Evolutionary conservation across 805 yeast genomes (phyloP).

Genomic region (Metschnikowia chrysomelidarum): DNA sequence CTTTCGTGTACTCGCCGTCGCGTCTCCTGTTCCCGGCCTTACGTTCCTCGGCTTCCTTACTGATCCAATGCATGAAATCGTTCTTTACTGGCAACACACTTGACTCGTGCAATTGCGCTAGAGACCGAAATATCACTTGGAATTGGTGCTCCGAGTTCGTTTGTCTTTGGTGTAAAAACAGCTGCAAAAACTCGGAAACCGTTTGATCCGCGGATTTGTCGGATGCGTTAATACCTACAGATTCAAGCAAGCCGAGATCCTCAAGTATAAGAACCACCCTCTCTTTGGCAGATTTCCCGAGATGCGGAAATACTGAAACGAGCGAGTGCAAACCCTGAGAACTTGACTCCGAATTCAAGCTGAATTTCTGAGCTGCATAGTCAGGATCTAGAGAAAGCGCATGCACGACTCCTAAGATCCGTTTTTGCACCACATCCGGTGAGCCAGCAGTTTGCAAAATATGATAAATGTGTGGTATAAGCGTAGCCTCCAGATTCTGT

Average conservation of each 20-base stretch:
- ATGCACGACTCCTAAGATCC: conserved; percentile 52
- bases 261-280: conserved; percentile 47
- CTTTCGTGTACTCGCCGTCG: conserved; percentile 28
- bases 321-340: conserved; percentile 25
- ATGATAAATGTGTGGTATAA: conserved; percentile 22
- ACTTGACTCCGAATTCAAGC: conserved; percentile 9
- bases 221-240: conserved; percentile 6
- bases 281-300: conserved; percentile 30
- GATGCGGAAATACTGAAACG: conserved; percentile 26
- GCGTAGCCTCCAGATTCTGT: conserved; percentile 18
- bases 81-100: conserved; percentile 28
- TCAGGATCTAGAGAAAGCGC: conserved; percentile 38
- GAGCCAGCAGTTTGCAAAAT: conserved; percentile 17
- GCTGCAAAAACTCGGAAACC: conserved; percentile 39
- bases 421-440: conserved; percentile 40
- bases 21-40: conserved; percentile 23
- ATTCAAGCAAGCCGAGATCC: conserved; percentile 37
- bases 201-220: conserved; percentile 23
- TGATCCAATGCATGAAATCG: conserved; percentile 64
- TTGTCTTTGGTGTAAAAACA: conserved; percentile 25
- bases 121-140: conserved; percentile 25
- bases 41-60: conserved; percentile 37
- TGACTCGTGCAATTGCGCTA: conserved; percentile 33
- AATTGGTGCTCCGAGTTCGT: conserved; percentile 37
- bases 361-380: conserved; percentile 32